These are phyloP conservation scores for Asterella californica DNA, from an alignment of 225 moss, liverwort and hornwort species.

Conservation along the genomic window DNA sequence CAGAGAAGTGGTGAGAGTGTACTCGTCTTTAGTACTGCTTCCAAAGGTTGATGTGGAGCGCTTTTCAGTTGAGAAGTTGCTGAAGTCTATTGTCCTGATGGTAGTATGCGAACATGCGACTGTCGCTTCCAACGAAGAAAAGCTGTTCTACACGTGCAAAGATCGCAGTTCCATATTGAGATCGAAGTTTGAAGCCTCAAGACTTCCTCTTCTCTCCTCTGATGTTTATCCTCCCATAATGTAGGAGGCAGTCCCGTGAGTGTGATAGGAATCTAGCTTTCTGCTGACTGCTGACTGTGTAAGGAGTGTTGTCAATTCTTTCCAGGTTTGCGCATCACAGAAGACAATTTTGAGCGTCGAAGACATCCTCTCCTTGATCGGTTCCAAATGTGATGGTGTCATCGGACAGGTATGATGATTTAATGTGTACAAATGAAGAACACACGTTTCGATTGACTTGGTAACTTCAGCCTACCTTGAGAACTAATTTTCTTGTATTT, in stretches of 20 bases:
- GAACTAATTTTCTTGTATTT: not conserved
- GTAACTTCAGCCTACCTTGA: not conserved
- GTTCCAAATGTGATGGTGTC: conserved; percentile 87
- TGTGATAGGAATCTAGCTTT: not conserved
- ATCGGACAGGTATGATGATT: conserved; percentile 73
- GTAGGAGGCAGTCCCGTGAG: too few species aligned
- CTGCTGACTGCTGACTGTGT: not conserved
- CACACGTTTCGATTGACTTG: not conserved
- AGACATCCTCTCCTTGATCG: conserved; percentile 78
- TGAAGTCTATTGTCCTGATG: too few species aligned
- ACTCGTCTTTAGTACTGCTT: too few species aligned
- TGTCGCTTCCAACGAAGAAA: too few species aligned
- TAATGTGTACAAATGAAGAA: not conserved
- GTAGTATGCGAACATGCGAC: too few species aligned
- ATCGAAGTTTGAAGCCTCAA: not conserved
- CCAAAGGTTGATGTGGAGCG: too few species aligned
- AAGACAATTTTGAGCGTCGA: conserved; percentile 96
- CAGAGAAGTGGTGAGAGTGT: too few species aligned
- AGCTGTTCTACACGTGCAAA: not conserved
- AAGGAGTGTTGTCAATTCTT: not conserved
- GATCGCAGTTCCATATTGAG: not conserved
- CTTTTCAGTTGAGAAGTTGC: too few species aligned
- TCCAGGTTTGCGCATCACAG: conserved; percentile 75
- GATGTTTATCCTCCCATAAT: not conserved
- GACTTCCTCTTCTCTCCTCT: not conserved